These are phyloP conservation scores for Pulicaria dysenterica DNA, from an alignment of 129 eudicot genomes.

Conservation along the genomic window DNA sequence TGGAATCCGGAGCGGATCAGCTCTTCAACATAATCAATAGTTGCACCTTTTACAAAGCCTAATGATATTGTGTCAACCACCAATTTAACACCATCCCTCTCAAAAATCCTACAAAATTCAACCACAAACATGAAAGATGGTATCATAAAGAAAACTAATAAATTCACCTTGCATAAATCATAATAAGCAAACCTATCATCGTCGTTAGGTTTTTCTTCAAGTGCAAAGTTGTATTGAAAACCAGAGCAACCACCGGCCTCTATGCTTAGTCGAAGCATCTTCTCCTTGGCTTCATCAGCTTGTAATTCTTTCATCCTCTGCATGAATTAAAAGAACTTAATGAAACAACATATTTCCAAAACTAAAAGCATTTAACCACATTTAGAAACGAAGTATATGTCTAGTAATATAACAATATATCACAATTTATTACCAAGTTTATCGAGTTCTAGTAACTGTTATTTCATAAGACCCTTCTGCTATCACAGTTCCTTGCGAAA, in stretches of 20 bases:
- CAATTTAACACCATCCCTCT: conserved; percentile 87
- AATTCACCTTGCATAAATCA: background rate
- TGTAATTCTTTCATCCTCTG: conserved; percentile 97
- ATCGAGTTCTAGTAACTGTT: background rate
- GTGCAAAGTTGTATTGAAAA: conserved; percentile 82
- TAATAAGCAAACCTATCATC: conserved; percentile 76
- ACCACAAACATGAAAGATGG: conserved; percentile 9
- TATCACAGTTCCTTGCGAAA: no score
- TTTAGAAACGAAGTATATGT: background rate
- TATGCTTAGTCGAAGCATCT: conserved; percentile 87
- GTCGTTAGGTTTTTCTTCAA: conserved; percentile 70
- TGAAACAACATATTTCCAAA: background rate
- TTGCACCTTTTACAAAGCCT: conserved; percentile 94
- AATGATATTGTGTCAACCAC: conserved; percentile 88
- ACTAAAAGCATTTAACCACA: background rate
- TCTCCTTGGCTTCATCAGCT: conserved; percentile 65
- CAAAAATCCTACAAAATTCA: conserved; percentile 61
- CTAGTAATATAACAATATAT: background rate
- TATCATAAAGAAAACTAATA: background rate
- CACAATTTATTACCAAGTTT: background rate
- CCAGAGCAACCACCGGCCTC: conserved; percentile 99
- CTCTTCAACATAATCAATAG: conserved; percentile 96
- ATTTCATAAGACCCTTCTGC: no score
- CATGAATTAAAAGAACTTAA: background rate
- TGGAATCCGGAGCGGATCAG: conserved; percentile 94